Percentiles rank a stretch among this genome's conserved stretches.
Conservation (phyloP, 305 asterid species). For the Fraxinus sp. region DNA sequence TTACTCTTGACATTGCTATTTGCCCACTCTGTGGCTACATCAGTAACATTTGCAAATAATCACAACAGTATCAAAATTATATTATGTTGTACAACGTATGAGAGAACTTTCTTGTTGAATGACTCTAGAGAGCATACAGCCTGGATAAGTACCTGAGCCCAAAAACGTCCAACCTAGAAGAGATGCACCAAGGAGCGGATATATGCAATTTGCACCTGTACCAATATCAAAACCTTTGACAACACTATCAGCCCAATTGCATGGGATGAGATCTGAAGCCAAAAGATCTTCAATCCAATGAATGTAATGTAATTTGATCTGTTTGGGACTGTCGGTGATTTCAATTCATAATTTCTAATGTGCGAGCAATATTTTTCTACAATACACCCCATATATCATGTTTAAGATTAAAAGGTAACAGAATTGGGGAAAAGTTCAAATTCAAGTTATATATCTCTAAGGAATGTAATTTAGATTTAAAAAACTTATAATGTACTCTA, state of each 20-base stretch:
- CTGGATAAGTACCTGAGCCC: constrained; percentile 60
- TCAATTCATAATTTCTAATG: constrained; percentile 8
- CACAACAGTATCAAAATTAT: background rate
- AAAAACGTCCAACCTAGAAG: constrained; percentile 86
- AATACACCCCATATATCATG: background rate
- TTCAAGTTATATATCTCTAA: background rate
- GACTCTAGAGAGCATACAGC: background rate
- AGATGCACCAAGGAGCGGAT: constrained; percentile 93
- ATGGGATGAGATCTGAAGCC: constrained; percentile 54
- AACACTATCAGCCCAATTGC: constrained; percentile 27
- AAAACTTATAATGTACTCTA: background rate
- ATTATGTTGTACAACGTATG: too few species aligned
- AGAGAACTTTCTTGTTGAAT: background rate
- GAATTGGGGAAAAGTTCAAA: background rate
- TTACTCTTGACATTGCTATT: constrained; percentile 64
- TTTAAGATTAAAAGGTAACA: background rate
- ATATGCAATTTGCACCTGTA: constrained; percentile 87
- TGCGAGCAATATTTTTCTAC: constrained; percentile 12
- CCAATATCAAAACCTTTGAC: constrained; percentile 82
- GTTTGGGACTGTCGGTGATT: constrained; percentile 74
- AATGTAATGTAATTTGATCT: constrained; percentile 88
- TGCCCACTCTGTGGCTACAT: constrained; percentile 87
- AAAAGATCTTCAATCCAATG: constrained; percentile 89
- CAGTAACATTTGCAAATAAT: constrained; percentile 60
- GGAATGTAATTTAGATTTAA: background rate